phyloP scores from a whole-genome alignment of 2,329 filamentous ascomycete genomes.

The Aspergillus glaucus region DNA sequence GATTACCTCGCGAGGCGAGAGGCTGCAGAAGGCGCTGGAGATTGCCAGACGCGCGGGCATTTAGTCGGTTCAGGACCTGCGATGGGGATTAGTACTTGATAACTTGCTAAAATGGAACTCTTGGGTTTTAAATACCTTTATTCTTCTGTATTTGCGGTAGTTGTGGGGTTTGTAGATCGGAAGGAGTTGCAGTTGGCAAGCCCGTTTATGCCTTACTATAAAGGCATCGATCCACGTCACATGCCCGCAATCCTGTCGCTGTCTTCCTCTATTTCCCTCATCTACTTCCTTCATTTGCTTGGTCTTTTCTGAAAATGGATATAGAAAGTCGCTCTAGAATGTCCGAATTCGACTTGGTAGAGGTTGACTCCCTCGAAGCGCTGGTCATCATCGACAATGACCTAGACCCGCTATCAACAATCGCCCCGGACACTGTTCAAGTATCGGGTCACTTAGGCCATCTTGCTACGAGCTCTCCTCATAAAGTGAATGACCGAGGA shows the following conservation, averaged over 20 bases:
- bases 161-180: not conserved
- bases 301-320: not conserved
- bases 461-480: conserved; percentile 33
- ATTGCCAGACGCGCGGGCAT: conserved; percentile 8
- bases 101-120: not conserved
- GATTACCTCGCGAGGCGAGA: conserved; percentile 40
- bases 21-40: conserved; percentile 32
- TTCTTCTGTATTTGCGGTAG: not conserved
- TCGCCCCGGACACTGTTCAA: conserved; percentile 39
- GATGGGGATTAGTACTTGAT: not conserved
- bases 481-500: conserved; percentile 32
- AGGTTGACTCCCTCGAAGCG: conserved; percentile 45
- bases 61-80: not conserved
- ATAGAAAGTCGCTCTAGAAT: not conserved
- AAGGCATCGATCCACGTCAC: not conserved
- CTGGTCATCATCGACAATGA: conserved; percentile 51
- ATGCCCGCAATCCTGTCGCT: not conserved
- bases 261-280: not conserved
- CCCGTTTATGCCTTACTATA: not conserved
- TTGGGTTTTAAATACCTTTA: not conserved
- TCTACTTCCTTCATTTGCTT: not conserved
- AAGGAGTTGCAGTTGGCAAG: not conserved
- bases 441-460: conserved; percentile 40
- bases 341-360: conserved; percentile 21
- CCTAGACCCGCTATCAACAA: conserved; percentile 47